Base-by-base conservation (phyloP, 2,329 filamentous ascomycete species). In the Sporothrix pseudoabietina region DNA sequence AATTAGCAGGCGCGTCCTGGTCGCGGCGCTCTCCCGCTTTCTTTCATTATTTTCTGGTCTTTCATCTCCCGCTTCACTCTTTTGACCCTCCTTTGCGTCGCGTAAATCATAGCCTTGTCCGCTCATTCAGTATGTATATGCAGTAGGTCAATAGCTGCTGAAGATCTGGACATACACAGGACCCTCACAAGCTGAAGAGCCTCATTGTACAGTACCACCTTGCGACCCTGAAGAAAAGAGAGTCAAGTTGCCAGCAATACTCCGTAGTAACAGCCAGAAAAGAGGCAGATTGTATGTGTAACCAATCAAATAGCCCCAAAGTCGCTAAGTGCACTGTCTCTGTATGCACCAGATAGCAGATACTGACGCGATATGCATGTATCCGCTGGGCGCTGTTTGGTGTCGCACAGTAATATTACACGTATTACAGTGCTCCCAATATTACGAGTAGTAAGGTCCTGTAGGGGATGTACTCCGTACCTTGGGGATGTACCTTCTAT, bases 371-470 rank as follows among this genome's bases (percentile, higher is more conserved):
- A 69, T 69, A 69, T 69, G 65, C 65, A 39, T 49, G 30, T 69
- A 69, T 69, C 65, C 65, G 65, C 65, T 35, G 26, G 22, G 39
- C 7, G n/a, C 39, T 44, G 22, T 14, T 22, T 26, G 22, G 47
- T 12, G 65, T 69, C 47, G 47, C 44, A 68, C 65, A 68, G 61
- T 52, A 49, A 52, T 68, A 49, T 69, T 39, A 26, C 30, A 54
- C 65, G 47, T 54, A 54, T 54, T 69, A 22, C 8, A 54, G 9
- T 19, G 30, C 65, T n/a, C 44, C 8, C 49, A 44, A 59, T 35
- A 35, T 30, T 35, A 59, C 26, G 26, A 26, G 26, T 26, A 26
- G 26, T 26, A 26, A 26, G 26, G 26, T 26, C 26, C 26, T 26
- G 26, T 26, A 26, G 26, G 26, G 26, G 26, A 26, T 26, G 26